These are phyloP conservation scores for Galeopsis tetrahit DNA, from an alignment of 257 asterid species.

Conservation along the genomic window DNA sequence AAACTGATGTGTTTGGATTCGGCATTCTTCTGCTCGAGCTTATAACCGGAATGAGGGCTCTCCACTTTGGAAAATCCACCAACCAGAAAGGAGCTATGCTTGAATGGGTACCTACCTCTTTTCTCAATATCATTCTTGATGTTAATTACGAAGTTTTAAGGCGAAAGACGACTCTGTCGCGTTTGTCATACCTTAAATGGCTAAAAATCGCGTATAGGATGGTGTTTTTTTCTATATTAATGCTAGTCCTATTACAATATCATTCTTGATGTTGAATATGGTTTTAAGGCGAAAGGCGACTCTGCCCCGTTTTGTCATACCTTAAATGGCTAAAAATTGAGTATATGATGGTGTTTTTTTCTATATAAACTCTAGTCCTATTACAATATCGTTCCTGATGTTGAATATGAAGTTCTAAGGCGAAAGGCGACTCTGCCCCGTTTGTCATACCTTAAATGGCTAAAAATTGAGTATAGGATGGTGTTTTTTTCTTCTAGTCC, in stretches of 20 bases:
- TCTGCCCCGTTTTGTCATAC: background rate
- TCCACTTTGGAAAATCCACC: slow-evolving; percentile 78
- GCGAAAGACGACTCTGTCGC: no score
- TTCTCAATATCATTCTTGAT: background rate
- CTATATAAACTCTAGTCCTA: background rate
- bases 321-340: background rate
- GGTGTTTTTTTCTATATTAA: no score
- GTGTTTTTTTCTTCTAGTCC: background rate
- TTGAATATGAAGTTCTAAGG: background rate
- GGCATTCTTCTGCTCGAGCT: slow-evolving; percentile 93
- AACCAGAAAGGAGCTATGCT: slow-evolving; percentile 92
- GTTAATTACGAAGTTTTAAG: background rate
- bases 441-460: background rate
- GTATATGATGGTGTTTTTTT: background rate
- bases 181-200: no score
- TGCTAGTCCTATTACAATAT: no score
- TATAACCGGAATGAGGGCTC: slow-evolving; percentile 91
- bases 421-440: background rate
- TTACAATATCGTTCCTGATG: background rate
- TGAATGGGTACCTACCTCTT: slow-evolving; percentile 65
- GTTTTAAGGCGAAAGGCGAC: background rate
- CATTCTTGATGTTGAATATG: no score
- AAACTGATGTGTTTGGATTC: slow-evolving; percentile 95
- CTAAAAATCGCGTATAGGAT: no score
- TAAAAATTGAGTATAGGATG: background rate